Conservation (phyloP, 164 flowering plant species). For the Akebia trifoliata region DNA sequence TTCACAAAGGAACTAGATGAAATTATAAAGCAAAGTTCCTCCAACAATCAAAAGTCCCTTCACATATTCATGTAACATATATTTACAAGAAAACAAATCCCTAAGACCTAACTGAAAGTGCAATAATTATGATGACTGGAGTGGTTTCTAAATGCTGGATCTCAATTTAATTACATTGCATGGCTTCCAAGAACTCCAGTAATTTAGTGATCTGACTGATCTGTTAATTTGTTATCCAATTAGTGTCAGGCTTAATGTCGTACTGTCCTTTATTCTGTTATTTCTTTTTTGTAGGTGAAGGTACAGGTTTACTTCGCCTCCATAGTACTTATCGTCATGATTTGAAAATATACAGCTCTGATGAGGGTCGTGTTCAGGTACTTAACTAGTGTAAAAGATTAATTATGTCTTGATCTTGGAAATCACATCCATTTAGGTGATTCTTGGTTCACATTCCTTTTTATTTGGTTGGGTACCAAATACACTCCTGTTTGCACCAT, state of each 20-base stretch:
- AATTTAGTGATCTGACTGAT: not conserved
- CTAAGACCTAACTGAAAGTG: no score
- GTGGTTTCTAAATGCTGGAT: no score
- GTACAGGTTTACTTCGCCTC: slow-evolving; percentile 95
- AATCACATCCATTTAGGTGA: not conserved
- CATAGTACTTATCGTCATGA: slow-evolving; percentile 99
- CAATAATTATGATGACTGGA: no score
- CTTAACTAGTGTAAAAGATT: slow-evolving; percentile 3
- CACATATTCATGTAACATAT: no score
- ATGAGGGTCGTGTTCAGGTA: slow-evolving; percentile 99
- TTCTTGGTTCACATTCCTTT: not conserved
- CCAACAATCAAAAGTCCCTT: no score
- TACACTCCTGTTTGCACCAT: not conserved
- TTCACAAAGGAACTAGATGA: no score
- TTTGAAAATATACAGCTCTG: slow-evolving; percentile 98
- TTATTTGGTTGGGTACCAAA: not conserved
- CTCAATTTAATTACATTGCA: no score
- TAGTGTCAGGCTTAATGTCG: not conserved
- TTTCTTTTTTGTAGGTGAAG: slow-evolving; percentile 65
- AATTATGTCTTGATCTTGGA: not conserved
- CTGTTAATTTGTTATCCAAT: not conserved
- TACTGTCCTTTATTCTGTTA: not conserved
- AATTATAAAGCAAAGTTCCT: no score
- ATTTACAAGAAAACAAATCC: no score
- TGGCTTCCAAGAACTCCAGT: no score